These are phyloP conservation scores for Podaxis rugospora DNA, from an alignment of 768 basidiomycete genomes.

Conservation along the genomic window DNA sequence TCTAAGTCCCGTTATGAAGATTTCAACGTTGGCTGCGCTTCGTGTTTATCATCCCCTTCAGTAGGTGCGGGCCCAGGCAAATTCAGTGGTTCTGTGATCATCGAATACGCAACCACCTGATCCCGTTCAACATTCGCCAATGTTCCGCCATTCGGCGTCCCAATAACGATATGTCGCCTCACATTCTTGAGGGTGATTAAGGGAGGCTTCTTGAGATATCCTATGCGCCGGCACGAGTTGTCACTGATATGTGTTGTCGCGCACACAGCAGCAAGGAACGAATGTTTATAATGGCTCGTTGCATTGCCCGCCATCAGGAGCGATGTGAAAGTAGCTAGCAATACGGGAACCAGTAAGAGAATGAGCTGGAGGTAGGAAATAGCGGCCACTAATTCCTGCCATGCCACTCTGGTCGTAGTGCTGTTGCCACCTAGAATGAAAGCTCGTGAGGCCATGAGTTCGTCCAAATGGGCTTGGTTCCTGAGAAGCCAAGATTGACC, in stretches of 20 bases:
- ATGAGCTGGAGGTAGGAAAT: conserved; percentile 13
- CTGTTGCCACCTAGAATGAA: conserved; percentile 9
- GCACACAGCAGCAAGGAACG: conserved; percentile 13
- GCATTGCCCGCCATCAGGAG: conserved; percentile 6
- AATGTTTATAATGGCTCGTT: conserved; percentile 9
- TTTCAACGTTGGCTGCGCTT: background rate
- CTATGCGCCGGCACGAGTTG: conserved; percentile 4
- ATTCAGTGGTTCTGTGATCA: conserved; percentile 7
- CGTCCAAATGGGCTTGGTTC: conserved; percentile 5
- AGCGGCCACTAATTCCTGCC: conserved; percentile 5
- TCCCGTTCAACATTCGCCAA: conserved; percentile 8
- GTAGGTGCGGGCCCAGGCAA: background rate
- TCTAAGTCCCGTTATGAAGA: background rate
- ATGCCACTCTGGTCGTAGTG: background rate
- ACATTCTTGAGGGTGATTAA: conserved; percentile 1
- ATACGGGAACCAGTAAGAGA: conserved; percentile 5
- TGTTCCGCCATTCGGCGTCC: conserved; percentile 10
- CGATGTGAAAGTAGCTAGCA: conserved; percentile 1
- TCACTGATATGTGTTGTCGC: conserved; percentile 10
- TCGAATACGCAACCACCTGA: conserved; percentile 6
- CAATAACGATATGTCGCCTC: conserved; percentile 11
- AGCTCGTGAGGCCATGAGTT: conserved; percentile 9
- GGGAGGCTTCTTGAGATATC: conserved; percentile 12
- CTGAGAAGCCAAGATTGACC: conserved; percentile 7
- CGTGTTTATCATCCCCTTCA: background rate